These are phyloP conservation scores for Sclerospora graminicola DNA, from an alignment of 352 stramenopile species.

Conservation along the genomic window DNA sequence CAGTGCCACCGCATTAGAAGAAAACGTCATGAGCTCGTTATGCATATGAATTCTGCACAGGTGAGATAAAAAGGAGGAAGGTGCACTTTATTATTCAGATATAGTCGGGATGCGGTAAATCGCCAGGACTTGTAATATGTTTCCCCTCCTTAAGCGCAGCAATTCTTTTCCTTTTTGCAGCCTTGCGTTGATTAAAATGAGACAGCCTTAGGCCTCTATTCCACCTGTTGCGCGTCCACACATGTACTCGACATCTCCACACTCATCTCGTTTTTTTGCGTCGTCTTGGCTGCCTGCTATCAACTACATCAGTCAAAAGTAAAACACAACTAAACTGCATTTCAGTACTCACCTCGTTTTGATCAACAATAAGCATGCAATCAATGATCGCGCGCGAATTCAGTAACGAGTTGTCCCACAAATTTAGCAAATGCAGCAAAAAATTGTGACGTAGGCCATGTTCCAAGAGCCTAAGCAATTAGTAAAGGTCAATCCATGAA, in stretches of 20 bases:
- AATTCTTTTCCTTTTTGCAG: not conserved
- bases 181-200: conserved; percentile 7
- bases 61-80: not conserved
- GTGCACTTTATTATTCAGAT: conserved; percentile 18
- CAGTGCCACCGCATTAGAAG: conserved; percentile 15
- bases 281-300: conserved; percentile 5
- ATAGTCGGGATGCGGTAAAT: not conserved
- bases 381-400: conserved; percentile 80
- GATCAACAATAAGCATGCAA: conserved; percentile 82
- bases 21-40: not conserved
- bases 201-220: conserved; percentile 5
- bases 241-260: conserved; percentile 3
- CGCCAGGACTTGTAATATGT: too few relatives aligned
- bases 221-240: conserved; percentile 1
- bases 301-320: not conserved
- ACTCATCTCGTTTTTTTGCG: conserved; percentile 6
- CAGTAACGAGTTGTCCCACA: conserved; percentile 85
- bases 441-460: conserved; percentile 79
- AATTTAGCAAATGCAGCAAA: conserved; percentile 83
- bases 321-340: not conserved
- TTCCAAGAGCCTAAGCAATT: conserved; percentile 42
- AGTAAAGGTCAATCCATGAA: not conserved
- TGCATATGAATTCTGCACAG: not conserved
- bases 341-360: conserved; percentile 26
- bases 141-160: too few relatives aligned